Evolutionary conservation across 495 filamentous ascomycete species (phyloP).

Genomic region (Friedmanniomyces endolithicus): DNA sequence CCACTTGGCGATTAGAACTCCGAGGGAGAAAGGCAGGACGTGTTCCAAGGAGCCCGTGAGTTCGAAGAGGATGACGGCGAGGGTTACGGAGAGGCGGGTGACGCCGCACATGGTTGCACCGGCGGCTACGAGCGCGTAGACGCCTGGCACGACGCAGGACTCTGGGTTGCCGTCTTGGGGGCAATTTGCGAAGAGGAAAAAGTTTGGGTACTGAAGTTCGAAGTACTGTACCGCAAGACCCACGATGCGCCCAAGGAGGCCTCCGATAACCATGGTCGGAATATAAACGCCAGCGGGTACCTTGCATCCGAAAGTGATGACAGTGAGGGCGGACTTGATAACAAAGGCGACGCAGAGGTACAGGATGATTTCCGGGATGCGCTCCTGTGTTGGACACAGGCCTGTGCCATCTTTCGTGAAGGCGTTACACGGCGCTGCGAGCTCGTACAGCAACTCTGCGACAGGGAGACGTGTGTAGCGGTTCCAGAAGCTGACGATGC

Average conservation of each 20-base stretch:
- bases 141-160: conserved; percentile 84
- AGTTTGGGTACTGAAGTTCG: conserved; percentile 58
- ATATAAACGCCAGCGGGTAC: conserved; percentile 95
- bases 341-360: conserved; percentile 68
- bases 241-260: conserved; percentile 77
- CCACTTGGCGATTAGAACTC: conserved; percentile 91
- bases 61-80: conserved; percentile 92
- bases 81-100: conserved; percentile 82
- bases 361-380: conserved; percentile 59
- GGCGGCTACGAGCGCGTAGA: conserved; percentile 89
- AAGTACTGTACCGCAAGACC: conserved; percentile 80
- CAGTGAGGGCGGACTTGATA: conserved; percentile 78
- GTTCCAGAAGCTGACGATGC: conserved; percentile 85
- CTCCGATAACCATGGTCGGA: conserved; percentile 95
- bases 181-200: conserved; percentile 61
- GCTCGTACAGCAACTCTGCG: conserved; percentile 77
- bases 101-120: conserved; percentile 98
- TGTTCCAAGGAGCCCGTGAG: conserved; percentile 89
- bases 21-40: conserved; percentile 86
- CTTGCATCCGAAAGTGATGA: conserved; percentile 87
- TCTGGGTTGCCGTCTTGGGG: conserved; percentile 52
- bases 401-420: conserved; percentile 48
- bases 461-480: conserved; percentile 77
- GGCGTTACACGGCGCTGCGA: conserved; percentile 72
- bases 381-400: conserved; percentile 62